These are phyloP conservation scores for carrot (Daucus carota) DNA, from an alignment of 129 eudicot genomes.

Conservation along the genomic window DH1_v3.0 NC_030383.2:55180501-55181000, in stretches of 20 bases:
- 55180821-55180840: constrained; percentile 53
- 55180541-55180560: not conserved
- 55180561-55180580: not conserved
- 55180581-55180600: not conserved
- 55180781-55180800: constrained; percentile 97
- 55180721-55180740: constrained; percentile 97
- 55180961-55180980: constrained; percentile 67
- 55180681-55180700: not conserved
- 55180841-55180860: constrained; percentile 73
- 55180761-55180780: constrained; percentile 88
- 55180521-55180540: not conserved
- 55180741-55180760: constrained; percentile 91
- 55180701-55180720: constrained; percentile 9
- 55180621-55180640: not conserved
- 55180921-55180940: constrained; percentile 83
- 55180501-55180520: not conserved
- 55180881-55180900: constrained; percentile 64
- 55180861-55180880: constrained; percentile 53
- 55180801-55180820: constrained; percentile 70
- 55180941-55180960: constrained; percentile 57
- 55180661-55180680: not conserved
- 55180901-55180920: constrained; percentile 86
- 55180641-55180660: not conserved
- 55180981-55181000: constrained; percentile 42
- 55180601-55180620: not conserved